Evolutionary conservation across 2,329 filamentous ascomycete genomes (phyloP).

Genomic region (Coniochaeta ligniaria): DNA sequence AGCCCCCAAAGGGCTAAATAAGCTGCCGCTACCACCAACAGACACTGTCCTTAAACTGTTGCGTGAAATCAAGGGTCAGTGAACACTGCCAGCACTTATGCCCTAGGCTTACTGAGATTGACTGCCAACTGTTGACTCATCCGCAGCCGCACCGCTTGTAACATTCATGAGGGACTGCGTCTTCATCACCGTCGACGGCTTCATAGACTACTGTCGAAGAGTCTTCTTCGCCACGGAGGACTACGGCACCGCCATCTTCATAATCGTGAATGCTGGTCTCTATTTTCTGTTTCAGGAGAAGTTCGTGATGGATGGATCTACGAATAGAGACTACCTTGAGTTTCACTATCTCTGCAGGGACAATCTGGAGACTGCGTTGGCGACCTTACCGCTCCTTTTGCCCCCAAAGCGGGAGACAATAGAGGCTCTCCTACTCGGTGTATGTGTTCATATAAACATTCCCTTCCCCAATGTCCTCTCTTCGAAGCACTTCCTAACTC

Average conservation of each 20-base stretch:
- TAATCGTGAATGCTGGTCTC: constrained; percentile 40
- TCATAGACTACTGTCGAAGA: constrained; percentile 39
- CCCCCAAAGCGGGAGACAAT: constrained; percentile 47
- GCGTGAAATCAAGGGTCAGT: constrained; percentile 37
- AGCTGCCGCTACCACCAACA: constrained; percentile 48
- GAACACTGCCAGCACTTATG: background rate
- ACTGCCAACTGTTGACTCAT: background rate
- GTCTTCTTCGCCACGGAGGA: constrained; percentile 47
- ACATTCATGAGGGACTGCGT: constrained; percentile 43
- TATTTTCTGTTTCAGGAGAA: constrained; percentile 44
- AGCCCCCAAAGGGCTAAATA: constrained; percentile 36
- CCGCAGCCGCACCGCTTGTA: constrained; percentile 33
- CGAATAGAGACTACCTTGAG: constrained; percentile 18
- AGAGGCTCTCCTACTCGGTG: constrained; percentile 50
- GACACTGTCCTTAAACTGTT: constrained; percentile 39
- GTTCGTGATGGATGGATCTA: constrained; percentile 19
- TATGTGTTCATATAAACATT: constrained; percentile 19
- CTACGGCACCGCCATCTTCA: constrained; percentile 40
- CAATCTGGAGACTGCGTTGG: constrained; percentile 42
- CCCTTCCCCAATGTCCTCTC: background rate
- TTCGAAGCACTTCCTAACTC: background rate
- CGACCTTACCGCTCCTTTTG: constrained; percentile 48
- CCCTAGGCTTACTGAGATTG: background rate
- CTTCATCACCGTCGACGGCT: constrained; percentile 41
- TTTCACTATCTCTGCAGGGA: constrained; percentile 33